A percentile compares a stretch with the other conserved stretches of the same genome.
Conservation (phyloP, 441 rosid genomes). For the Populus hybrid region DNA sequence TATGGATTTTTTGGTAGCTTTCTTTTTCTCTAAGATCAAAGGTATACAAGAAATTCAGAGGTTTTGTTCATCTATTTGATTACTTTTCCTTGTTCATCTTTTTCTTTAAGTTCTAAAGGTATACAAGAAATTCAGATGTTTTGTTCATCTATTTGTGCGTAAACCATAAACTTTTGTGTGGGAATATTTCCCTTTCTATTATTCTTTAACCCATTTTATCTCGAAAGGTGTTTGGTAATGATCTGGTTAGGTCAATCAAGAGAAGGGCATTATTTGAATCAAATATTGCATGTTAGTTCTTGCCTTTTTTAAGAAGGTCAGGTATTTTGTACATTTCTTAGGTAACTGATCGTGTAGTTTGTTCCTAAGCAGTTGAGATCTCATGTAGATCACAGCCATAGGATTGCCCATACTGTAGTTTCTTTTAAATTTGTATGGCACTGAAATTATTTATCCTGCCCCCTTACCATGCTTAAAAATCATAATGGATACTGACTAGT, state of each 20-base stretch:
- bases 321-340: neutral
- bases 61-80: no score
- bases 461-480: no score
- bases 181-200: neutral
- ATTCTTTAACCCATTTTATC: neutral
- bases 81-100: neutral
- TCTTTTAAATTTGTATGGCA: neutral
- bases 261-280: neutral
- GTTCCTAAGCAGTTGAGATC: neutral
- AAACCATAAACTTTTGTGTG: neutral
- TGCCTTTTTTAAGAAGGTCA: neutral
- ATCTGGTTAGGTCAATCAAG: neutral
- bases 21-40: neutral
- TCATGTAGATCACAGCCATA: neutral
- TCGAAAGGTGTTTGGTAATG: neutral
- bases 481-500: no score
- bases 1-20: constrained; percentile 7
- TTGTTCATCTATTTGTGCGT: neutral
- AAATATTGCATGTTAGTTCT: neutral
- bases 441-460: neutral
- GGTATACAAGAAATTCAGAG: no score
- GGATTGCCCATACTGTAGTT: neutral
- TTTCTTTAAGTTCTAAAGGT: neutral
- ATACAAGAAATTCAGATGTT: neutral
- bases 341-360: neutral